These are phyloP conservation scores for Chlorella variabilis DNA, from an alignment of 163 green algal species.

Conservation along the genomic window DNA sequence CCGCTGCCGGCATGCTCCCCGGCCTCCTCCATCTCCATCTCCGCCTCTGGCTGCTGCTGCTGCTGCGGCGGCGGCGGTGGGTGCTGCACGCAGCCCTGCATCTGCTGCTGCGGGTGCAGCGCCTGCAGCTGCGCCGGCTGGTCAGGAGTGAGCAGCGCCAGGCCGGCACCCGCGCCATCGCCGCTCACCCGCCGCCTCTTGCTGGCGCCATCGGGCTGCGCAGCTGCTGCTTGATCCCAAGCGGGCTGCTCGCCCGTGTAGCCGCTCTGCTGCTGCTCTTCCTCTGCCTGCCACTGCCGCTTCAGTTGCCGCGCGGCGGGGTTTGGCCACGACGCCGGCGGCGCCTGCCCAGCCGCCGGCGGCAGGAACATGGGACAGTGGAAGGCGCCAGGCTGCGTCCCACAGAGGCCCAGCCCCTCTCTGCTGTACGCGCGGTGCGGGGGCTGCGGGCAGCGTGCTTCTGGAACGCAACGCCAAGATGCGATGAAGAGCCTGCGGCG, in stretches of 20 bases:
- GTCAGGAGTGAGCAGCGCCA: neutral
- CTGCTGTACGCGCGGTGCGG: too few species aligned
- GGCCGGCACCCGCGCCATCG: neutral
- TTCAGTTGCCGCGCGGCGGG: neutral
- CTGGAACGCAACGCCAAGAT: too few species aligned
- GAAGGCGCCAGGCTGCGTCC: too few species aligned
- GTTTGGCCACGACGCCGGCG: neutral
- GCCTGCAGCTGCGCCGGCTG: neutral
- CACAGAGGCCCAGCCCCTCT: too few species aligned
- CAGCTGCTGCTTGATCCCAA: too few species aligned
- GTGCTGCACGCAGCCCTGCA: neutral
- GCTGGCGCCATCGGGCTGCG: too few species aligned
- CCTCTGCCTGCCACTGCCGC: slow-evolving; percentile 8
- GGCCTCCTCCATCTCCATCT: neutral
- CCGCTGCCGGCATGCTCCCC: too few species aligned
- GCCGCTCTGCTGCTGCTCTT: neutral
- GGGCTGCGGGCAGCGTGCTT: too few species aligned
- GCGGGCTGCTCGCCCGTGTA: neutral
- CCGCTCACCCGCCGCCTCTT: neutral
- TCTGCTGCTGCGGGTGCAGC: neutral
- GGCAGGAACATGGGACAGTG: too few species aligned
- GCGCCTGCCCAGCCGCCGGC: too few species aligned
- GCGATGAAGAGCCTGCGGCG: too few species aligned
- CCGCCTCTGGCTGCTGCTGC: neutral
- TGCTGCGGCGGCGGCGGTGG: neutral